Base-by-base conservation (phyloP, 164 flowering plant genomes). In the Liriodendron chinense region DNA sequence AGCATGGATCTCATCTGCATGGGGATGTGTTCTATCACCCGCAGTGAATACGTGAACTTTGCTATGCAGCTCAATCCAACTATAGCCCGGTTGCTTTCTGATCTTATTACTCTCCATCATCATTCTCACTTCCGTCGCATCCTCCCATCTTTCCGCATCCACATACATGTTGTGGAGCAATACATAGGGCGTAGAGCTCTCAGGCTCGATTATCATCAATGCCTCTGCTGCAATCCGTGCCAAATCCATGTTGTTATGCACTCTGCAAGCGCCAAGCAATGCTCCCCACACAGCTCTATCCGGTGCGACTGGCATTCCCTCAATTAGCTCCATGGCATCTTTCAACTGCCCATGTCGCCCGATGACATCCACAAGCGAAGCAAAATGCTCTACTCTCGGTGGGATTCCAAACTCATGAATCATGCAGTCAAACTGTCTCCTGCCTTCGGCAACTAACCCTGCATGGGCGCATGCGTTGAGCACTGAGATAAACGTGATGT, bases 371-470 rank as follows among this genome's bases (percentile, higher is more conserved):
- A 77, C 79, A 53, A 77, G 63, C 3, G 75, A 72, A 23, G 72
- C 79, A 77, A 66, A 77, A 34, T 77, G 79, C 67, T 77, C 79
- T 22, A 77, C 75, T 47, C 68, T 77, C 2, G 79, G 79, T 47
- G 56, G 14, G 34, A 77, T 77, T 50, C 67, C 66, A 68, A 72
- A 72, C 6, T 77, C 79, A 25, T 59, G 56, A 68, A 72, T 62
- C 79, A 77, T 77, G 5, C 75, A 77, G 18, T 72, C 22, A 72
- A 77, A 77, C 21, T 53, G 66, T 48, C 34, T 72, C 67, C 72
- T 9, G 23, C 61, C 79, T 67, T 77, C 79, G 0, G 61, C 68
- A 65, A 77, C 79, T 47, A 77, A 68, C 22, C 79, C 79, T n/a
- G 72, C 68, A 59, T 77, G 79, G 67, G 56, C 67, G 67, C 79